Evolutionary conservation across 2,329 filamentous ascomycete genomes (phyloP), one percentile per base, ranked within the genome.

Genomic region (Lojkania enalia): DNA sequence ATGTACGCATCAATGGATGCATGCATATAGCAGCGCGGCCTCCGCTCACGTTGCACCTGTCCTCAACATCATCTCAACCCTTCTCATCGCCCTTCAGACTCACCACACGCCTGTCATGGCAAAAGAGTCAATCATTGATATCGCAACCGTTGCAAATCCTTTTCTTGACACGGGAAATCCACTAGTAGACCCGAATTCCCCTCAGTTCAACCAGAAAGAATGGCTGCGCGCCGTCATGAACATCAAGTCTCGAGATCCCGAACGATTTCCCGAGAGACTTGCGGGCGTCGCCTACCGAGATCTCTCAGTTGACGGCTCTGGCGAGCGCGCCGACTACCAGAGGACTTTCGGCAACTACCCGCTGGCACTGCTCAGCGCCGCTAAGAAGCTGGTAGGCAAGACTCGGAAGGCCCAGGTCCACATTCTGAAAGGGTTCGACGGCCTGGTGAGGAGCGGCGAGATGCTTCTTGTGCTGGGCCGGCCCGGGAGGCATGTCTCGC

Each of bases 401-500:
- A n/a, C n/a, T n/a, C n/a, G n/a, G 0, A 73, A 77, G 49, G 79
- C 40, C 16, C 37, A 78, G 50, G 64, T 85, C 49, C 82, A 87
- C 57, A 87, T 87, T 52, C 18, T 87, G 46, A 78, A 77, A 47
- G 71, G 80, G 57, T 85, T 87, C 48, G 82, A 87, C 49, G 84
- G 84, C 30, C 64, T 86, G 1, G 80, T 87, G 2, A 73, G 78
- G 58, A 79, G 78, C 52, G 85, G 85, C 35, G 85, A 88, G 72
- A 85, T 87, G 82, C 71, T 87, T n/a, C 82, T 87, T 19, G 85
- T 87, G 1, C 74, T 88, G 20, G 85, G 85, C 7, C 83, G 83
- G 39, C 85, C 85, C 1, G 71, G 65, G 0, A 80, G 75, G 42
- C 23, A 18, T 4, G 7, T 27, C 6, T 9, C 9, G n/a, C 15